Evolutionary conservation across 257 asterid species (phyloP).

Genomic region (Paraleonurus japonicus): DNA sequence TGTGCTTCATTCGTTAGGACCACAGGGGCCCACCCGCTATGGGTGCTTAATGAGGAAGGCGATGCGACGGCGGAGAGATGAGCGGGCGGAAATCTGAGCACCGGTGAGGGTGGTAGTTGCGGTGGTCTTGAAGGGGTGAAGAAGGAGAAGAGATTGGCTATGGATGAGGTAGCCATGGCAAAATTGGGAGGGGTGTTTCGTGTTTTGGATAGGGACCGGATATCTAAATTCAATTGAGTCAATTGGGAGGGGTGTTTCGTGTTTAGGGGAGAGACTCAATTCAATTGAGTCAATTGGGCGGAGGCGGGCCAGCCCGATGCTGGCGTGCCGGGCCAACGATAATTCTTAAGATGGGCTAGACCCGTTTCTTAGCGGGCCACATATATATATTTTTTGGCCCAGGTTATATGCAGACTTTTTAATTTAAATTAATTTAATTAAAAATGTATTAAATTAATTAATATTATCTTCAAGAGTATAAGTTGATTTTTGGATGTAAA

Average conservation of each 20-base stretch:
- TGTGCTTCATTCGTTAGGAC: constrained; percentile 36
- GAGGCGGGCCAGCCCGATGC: no score
- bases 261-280: not conserved
- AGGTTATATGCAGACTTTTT: no score
- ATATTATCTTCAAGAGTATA: no score
- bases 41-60: constrained; percentile 14
- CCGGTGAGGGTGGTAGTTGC: constrained; percentile 30
- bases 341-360: no score
- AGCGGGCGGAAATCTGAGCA: constrained; percentile 35
- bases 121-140: constrained; percentile 52
- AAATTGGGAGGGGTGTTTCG: constrained; percentile 3
- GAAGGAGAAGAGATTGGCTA: constrained; percentile 65
- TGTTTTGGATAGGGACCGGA: constrained; percentile 6
- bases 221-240: no score
- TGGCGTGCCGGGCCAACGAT: no score
- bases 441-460: no score
- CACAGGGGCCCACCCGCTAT: constrained; percentile 33
- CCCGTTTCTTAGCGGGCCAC: no score
- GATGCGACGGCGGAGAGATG: constrained; percentile 34
- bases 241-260: not conserved
- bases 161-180: constrained; percentile 47
- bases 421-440: no score
- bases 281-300: no score
- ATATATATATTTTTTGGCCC: no score
- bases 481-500: no score